A percentile compares a stretch with the other conserved stretches of the same genome.
Conservation (phyloP, 495 filamentous ascomycete genomes). For the Penicillium coffeae region DNA sequence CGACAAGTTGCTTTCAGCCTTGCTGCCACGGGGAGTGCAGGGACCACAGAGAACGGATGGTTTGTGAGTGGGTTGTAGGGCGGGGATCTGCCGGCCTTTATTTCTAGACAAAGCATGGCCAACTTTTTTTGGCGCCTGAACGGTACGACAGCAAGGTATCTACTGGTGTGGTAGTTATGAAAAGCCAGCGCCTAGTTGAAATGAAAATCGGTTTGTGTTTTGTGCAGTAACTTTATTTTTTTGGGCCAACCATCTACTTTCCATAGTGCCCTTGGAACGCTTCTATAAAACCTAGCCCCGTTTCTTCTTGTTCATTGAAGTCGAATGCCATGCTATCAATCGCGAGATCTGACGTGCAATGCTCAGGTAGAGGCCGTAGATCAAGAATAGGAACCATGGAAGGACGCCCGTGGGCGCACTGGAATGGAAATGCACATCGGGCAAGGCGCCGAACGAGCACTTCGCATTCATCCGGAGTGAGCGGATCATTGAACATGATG, state of each 20-base stretch:
- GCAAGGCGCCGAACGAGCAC: slow-evolving; percentile 59
- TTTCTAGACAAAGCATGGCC: no score
- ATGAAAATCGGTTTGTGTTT: no score
- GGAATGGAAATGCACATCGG: slow-evolving; percentile 78
- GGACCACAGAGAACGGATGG: no score
- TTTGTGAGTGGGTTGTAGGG: no score
- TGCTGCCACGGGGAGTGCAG: no score
- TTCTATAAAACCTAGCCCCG: slow-evolving; percentile 9
- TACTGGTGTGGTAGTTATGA: no score
- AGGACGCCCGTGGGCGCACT: slow-evolving; percentile 84
- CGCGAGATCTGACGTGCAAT: not conserved
- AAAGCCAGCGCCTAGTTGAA: no score
- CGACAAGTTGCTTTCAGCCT: no score
- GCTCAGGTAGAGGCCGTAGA: slow-evolving; percentile 27
- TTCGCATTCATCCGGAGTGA: slow-evolving; percentile 63
- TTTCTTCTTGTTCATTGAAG: slow-evolving; percentile 8
- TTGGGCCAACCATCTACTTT: slow-evolving; percentile 2
- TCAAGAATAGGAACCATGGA: slow-evolving; percentile 72
- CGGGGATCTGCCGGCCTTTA: no score
- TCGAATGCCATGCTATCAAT: not conserved
- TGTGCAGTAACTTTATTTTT: no score
- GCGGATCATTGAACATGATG: slow-evolving; percentile 93
- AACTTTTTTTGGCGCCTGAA: no score
- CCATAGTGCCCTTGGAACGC: slow-evolving; percentile 15
- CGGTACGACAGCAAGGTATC: no score